Evolutionary conservation across 805 yeast genomes (phyloP).

Genomic region (Yarrowia osloensis): DNA sequence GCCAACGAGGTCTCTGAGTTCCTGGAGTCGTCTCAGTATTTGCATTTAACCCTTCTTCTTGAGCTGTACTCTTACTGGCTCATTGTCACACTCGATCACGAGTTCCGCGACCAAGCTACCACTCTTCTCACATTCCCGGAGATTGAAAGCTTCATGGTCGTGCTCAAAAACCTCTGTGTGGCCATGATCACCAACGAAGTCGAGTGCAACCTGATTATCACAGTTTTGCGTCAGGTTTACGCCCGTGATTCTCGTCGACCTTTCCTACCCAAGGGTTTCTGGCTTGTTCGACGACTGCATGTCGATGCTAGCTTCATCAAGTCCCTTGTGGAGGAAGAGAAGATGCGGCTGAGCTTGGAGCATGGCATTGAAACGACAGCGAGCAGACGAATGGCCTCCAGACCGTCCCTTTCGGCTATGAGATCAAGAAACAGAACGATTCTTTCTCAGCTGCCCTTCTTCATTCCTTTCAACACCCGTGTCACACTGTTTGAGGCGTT

Average conservation of each 20-base stretch:
- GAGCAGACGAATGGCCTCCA: background rate
- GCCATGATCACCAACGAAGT: conserved; percentile 44
- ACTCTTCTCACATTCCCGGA: conserved; percentile 47
- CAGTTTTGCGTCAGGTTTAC: conserved; percentile 64
- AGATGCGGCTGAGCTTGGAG: conserved; percentile 37
- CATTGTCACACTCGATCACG: conserved; percentile 65
- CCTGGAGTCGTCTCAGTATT: conserved; percentile 34
- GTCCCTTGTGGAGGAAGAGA: conserved; percentile 50
- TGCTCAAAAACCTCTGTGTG: conserved; percentile 55
- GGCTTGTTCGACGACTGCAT: conserved; percentile 50
- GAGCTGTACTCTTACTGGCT: conserved; percentile 69
- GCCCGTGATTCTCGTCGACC: conserved; percentile 63
- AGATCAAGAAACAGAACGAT: conserved; percentile 48
- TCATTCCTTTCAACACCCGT: conserved; percentile 72
- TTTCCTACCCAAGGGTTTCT: conserved; percentile 52
- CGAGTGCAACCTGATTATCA: conserved; percentile 12
- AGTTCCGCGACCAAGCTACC: conserved; percentile 50
- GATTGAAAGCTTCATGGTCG: conserved; percentile 48
- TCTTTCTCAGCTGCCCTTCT: conserved; percentile 69
- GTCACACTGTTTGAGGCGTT: conserved; percentile 71
- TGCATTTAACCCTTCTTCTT: conserved; percentile 45
- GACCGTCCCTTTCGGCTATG: conserved; percentile 3
- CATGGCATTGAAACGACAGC: conserved; percentile 6
- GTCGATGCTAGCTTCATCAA: conserved; percentile 46
- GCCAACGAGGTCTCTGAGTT: conserved; percentile 32